Evolutionary conservation across 164 flowering plant genomes (phyloP).

Genomic region (Tetracentron sinense): DNA sequence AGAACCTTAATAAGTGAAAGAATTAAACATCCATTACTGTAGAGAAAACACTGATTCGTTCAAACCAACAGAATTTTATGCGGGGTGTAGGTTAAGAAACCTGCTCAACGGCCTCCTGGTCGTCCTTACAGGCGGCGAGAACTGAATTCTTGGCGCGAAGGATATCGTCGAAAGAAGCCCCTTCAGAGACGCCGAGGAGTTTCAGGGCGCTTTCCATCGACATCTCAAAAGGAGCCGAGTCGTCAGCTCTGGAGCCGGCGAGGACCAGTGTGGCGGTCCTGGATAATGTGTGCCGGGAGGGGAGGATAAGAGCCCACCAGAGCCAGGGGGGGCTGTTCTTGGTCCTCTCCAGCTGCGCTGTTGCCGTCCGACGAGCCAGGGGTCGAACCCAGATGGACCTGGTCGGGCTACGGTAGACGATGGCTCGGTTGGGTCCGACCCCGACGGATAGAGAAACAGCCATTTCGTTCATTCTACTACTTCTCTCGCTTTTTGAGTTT

Average conservation of each 20-base stretch:
- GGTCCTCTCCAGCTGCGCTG: no score
- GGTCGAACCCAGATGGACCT: slow-evolving; percentile 17
- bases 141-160: slow-evolving; percentile 79
- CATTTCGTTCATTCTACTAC: slow-evolving; percentile 15
- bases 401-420: slow-evolving; percentile 13
- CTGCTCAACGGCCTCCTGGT: slow-evolving; percentile 63
- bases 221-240: no score
- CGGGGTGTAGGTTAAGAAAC: slow-evolving; percentile 23
- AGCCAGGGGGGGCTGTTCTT: slow-evolving; percentile 6
- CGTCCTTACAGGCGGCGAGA: slow-evolving; percentile 66
- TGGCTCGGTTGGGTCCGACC: slow-evolving; percentile 29
- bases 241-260: no score
- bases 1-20: no score
- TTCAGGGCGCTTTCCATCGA: slow-evolving; percentile 84
- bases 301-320: slow-evolving; percentile 12
- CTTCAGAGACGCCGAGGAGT: slow-evolving; percentile 76
- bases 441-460: slow-evolving; percentile 35
- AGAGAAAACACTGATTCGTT: no score
- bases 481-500: no score
- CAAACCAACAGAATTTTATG: background rate
- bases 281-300: slow-evolving; percentile 9
- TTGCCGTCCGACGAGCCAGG: slow-evolving; percentile 8
- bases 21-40: no score
- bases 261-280: slow-evolving; percentile 4
- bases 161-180: slow-evolving; percentile 81